Conservation (phyloP, 805 yeast genomes). For the Schizosaccharomyces cryophilus region DNA sequence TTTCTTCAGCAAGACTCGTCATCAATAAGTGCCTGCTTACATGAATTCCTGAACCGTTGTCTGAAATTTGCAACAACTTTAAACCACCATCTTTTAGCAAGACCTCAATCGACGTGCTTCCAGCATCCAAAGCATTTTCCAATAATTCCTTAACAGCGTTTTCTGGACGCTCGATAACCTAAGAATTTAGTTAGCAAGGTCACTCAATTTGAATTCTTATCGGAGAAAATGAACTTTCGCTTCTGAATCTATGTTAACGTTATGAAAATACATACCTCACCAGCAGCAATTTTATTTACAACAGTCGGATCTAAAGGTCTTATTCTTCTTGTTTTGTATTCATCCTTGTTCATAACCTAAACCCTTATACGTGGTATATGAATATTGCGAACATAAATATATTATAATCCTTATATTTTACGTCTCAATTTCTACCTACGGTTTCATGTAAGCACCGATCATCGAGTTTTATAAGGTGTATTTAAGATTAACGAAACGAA, state of each 20-base stretch:
- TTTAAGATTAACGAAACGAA: no score
- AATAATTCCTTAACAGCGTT: slow-evolving; percentile 82
- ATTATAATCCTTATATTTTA: no score
- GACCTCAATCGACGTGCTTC: slow-evolving; percentile 47
- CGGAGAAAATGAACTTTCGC: no score
- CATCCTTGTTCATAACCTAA: not conserved
- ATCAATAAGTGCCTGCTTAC: slow-evolving; percentile 4
- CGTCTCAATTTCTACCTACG: no score
- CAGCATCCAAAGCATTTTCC: slow-evolving; percentile 82
- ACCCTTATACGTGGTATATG: no score
- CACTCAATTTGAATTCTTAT: not conserved
- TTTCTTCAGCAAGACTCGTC: not conserved
- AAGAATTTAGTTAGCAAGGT: slow-evolving; percentile 13
- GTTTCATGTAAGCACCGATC: no score
- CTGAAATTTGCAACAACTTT: slow-evolving; percentile 63
- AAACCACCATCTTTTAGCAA: slow-evolving; percentile 80
- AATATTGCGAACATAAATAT: no score
- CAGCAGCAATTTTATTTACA: slow-evolving; percentile 85
- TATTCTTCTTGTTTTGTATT: not conserved
- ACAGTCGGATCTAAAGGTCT: slow-evolving; percentile 40
- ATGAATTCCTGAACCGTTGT: slow-evolving; percentile 64
- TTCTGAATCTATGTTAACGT: no score
- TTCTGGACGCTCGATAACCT: slow-evolving; percentile 77
- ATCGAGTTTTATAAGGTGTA: no score
- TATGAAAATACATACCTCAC: slow-evolving; percentile 16